Conservation (phyloP, 495 filamentous ascomycete genomes). For the Chaetomium cochliodes region DNA sequence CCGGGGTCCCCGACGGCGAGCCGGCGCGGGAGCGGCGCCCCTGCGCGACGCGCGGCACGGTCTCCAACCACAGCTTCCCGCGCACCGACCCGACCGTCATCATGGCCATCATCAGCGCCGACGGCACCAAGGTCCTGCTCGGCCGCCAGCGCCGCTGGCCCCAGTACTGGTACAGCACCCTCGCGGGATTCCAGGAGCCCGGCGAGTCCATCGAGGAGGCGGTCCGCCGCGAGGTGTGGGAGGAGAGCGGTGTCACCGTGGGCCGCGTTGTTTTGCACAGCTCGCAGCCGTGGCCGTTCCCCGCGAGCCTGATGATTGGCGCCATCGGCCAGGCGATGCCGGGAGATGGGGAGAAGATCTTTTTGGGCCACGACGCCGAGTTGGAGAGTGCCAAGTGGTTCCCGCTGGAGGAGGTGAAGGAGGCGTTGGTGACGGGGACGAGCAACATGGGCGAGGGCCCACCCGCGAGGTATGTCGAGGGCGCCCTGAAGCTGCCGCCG, state of each 20-base stretch:
- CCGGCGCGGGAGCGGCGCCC: slow-evolving; percentile 54
- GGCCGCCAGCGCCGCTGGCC: slow-evolving; percentile 85
- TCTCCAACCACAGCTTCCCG: slow-evolving; percentile 86
- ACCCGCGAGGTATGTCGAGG: slow-evolving; percentile 68
- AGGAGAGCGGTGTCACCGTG: slow-evolving; percentile 82
- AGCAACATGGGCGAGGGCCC: slow-evolving; percentile 63
- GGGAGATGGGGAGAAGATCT: slow-evolving; percentile 72
- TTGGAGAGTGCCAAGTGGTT: slow-evolving; percentile 89
- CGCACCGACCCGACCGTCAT: slow-evolving; percentile 96
- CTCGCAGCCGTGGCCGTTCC: slow-evolving; percentile 72
- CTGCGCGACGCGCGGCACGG: slow-evolving; percentile 72
- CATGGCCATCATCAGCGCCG: slow-evolving; percentile 79
- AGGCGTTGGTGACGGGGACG: slow-evolving; percentile 59
- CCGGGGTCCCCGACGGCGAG: slow-evolving; percentile 29
- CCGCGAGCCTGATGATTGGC: slow-evolving; percentile 91
- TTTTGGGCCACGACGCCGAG: slow-evolving; percentile 84
- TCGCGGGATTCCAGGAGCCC: slow-evolving; percentile 94
- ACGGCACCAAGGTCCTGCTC: slow-evolving; percentile 73
- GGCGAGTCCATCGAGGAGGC: slow-evolving; percentile 94
- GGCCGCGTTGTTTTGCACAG: slow-evolving; percentile 89
- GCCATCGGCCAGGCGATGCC: slow-evolving; percentile 82
- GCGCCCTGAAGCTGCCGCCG: slow-evolving; percentile 68
- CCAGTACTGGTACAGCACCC: slow-evolving; percentile 77
- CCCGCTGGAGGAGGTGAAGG: slow-evolving; percentile 63
- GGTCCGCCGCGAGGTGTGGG: slow-evolving; percentile 92